Evolutionary conservation across 306 rosid genomes (phyloP), one percentile per base, ranked within the genome.

Genomic region (Hippophae gyantsensis): DNA sequence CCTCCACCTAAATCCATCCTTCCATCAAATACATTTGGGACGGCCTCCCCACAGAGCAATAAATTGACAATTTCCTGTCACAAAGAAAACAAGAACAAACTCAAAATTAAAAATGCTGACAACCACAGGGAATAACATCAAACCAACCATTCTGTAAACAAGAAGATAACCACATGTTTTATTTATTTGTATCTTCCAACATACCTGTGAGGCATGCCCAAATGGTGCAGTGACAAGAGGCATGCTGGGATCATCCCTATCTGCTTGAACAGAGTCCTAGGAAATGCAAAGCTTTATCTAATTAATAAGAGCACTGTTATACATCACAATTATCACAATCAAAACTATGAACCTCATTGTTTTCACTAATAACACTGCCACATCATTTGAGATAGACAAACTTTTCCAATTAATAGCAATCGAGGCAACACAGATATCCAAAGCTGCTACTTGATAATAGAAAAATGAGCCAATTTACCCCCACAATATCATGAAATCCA

Each of bases 151-250:
- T 56, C 58, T 23, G 32, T 6, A 75, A 63, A 46, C 53, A 47
- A 60, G 41, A 62, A 68, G 51, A 45, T 43, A 54, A 52, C 38
- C 42, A n/a, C 14, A 70, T 65, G 51, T 48, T 63, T 41, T 67
- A 52, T 57, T 56, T 48, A 42, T 13, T 27, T 54, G 44, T 48
- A 27, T 41, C 45, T 13, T 32, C 38, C 38, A 2, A 12, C 43
- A 67, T 70, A 92, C 99, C 99, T 88, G 99, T 57, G 99, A 92
- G 55, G 99, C 99, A 74, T 92, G 99, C 57, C 99, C 96, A 78
- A 88, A 92, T 67, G 99, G 99, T 74, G 99, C 96, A 71, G 99
- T 92, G 62, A 92, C 99, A 61, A 92, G 79, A 51, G 96, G 96
- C 27, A 83, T 82, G 81, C 85, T 84, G 40, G 99, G 99, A 77